Conservation (phyloP, 78 protist genomes). For the Dictyostelium brefeldianum region DNA sequence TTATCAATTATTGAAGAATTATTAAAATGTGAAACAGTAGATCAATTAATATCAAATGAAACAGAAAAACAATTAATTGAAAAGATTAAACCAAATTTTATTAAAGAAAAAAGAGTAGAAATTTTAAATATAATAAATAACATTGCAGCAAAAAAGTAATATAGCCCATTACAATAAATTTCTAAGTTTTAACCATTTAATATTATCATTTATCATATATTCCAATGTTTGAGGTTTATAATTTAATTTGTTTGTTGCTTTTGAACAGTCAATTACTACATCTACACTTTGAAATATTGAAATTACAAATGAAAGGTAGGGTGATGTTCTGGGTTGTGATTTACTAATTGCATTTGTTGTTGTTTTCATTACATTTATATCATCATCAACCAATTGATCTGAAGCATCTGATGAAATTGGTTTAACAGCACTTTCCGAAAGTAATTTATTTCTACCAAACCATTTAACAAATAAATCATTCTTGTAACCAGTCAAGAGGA, state of each 20-base stretch:
- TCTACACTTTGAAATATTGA: not conserved
- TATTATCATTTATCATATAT: conserved; percentile 17
- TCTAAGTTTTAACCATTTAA: conserved; percentile 13
- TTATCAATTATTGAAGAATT: conserved; percentile 34
- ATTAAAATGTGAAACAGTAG: not conserved
- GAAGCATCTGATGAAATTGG: not conserved
- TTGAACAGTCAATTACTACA: not conserved
- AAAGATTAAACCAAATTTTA: not conserved
- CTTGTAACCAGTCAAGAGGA: not conserved
- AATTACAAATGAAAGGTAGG: not conserved
- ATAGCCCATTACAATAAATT: not conserved
- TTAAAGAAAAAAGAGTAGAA: conserved; percentile 36
- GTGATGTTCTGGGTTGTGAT: not conserved
- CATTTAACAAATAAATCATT: not conserved
- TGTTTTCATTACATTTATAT: too few relatives aligned
- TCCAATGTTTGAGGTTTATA: conserved; percentile 7
- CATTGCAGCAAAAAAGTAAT: too few relatives aligned
- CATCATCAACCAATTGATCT: not conserved
- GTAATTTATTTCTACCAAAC: not conserved
- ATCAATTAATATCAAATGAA: not conserved
- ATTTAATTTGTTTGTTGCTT: not conserved
- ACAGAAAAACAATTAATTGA: not conserved
- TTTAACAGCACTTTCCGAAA: not conserved
- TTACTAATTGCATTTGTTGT: not conserved
- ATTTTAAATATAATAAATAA: not conserved